Base-by-base conservation (phyloP, 768 basidiomycete genomes). In the Gymnopilus junonius region DNA sequence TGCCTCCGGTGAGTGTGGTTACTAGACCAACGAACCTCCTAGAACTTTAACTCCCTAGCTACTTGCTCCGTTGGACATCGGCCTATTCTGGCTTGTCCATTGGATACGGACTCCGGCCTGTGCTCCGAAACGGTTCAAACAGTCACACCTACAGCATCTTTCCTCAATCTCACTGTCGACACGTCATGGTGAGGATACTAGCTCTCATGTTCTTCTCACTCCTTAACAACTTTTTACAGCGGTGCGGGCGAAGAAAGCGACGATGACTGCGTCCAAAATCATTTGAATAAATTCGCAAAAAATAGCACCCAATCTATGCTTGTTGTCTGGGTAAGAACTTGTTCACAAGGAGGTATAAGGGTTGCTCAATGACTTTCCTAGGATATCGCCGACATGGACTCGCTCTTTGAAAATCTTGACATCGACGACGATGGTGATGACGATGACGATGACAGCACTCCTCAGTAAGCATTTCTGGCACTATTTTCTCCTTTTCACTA, bases 271-370 rank as follows among this genome's bases (percentile, higher is more conserved):
- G 58, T 72, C 1, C 55, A 57, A 5, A 63, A 67, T 39, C 57
- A 70, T 14, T 65, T 70, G 27, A 46, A 48, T 8, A 62, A 39
- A n/a, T 72, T 67, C 51, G 65, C 60, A 34, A 61, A 60, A 32
- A 69, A 61, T 14, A 72, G 67, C 51, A 69, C 65, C 21, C 61
- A 68, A 50, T 50, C 64, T 35, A 63, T 72, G 43, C 65, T 71
- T 27, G 58, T 67, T 17, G 67, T 67, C 34, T 71, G 70, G 70
- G 70, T 70, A 48, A 56, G 67, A 21, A 32, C 11, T 14, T 43
- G 10, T 43, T 42, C 20, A 48, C 20, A 15, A 11, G 0, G 6
- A 6, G 17, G 12, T 37, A 8, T 8, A n/a, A 17, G 48, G 20
- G n/a, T 56, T 35, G 31, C 29, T 39, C 4, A 55, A 29, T 14